Evolutionary conservation across 2,329 filamentous ascomycete species (phyloP), one percentile per base, ranked within the genome.

Genomic region (Paecilomyces dactylethromorphus): DNA sequence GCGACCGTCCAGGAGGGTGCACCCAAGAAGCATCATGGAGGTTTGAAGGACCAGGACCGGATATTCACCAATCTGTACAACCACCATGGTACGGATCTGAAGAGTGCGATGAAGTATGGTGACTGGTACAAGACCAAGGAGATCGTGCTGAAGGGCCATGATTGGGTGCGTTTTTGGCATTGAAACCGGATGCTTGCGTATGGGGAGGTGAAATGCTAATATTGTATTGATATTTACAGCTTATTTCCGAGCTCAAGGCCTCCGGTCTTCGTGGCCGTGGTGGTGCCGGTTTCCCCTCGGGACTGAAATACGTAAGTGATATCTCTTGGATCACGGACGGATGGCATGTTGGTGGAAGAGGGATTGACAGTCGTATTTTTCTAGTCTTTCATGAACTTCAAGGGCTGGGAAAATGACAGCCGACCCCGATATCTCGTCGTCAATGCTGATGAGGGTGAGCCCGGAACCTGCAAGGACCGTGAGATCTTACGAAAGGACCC

Each of bases 401-500:
- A 97, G 80, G 94, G 92, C 70, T 99, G 94, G 94, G 93, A 99
- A 71, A 96, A 99, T 81, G 94, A 97, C 76, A 89, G 78, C 69
- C 96, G 96, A 79, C 94, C 94, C 65, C 88, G 94, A 71, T 99
- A 99, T 74, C 83, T 99, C 58, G 93, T 99, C 62, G 91, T 99
- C 81, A 99, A 99, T 73, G 94, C 94, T 66, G 94, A 99, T 76
- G 94, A 99, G 81, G 94, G 94, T 71, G 94, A 99, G 79, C 94
- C 94, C 31, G 94, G 94, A 76, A 99, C 94, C 57, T 99, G 94
- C 87, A 99, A 99, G 82, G 94, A 99, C 78, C 89, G 94, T 73
- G 94, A 99, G 78, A 99, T 99, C 68, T 99, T 99, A 94, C 92
- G 94, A 79, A 99, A 99, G 81, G 94, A 99, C 76, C 94, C 94